Percentiles rank a stretch among this genome's conserved stretches.
These are phyloP conservation scores for Penicillium daleae DNA, from an alignment of 495 filamentous ascomycete species.

Conservation along the genomic window DNA sequence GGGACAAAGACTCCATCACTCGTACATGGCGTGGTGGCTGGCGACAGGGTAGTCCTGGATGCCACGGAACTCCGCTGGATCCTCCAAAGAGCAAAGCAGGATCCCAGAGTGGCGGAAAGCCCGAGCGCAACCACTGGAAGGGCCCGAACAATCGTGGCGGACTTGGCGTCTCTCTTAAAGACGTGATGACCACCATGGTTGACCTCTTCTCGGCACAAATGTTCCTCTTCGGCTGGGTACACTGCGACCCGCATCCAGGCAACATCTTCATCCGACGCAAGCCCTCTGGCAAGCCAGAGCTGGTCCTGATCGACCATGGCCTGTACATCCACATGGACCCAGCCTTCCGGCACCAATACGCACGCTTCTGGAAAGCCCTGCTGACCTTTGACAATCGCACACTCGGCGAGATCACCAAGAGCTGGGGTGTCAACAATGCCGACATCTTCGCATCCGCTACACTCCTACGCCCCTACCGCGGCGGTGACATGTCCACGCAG, in stretches of 20 bases:
- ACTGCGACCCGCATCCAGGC: constrained; percentile 95
- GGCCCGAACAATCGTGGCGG: constrained; percentile 72
- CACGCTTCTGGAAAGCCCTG: constrained; percentile 88
- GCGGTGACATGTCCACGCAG: constrained; percentile 70
- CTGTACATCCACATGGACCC: constrained; percentile 90
- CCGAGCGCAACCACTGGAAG: constrained; percentile 77
- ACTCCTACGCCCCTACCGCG: constrained; percentile 85
- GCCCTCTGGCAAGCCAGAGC: constrained; percentile 78
- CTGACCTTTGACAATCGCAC: constrained; percentile 91
- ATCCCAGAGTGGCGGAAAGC: constrained; percentile 59
- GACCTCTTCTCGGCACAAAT: constrained; percentile 95
- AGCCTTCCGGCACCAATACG: constrained; percentile 85
- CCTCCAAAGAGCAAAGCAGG: constrained; percentile 35
- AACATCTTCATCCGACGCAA: constrained; percentile 94
- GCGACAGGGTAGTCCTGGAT: constrained; percentile 75
- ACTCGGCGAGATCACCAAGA: constrained; percentile 65
- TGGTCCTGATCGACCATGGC: constrained; percentile 96
- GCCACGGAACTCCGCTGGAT: constrained; percentile 67
- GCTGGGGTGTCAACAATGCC: constrained; percentile 85
- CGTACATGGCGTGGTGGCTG: constrained; percentile 76
- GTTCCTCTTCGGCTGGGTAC: constrained; percentile 92
- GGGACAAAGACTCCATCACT: constrained; percentile 81
- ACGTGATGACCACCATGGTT: constrained; percentile 94
- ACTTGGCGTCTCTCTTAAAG: constrained; percentile 76
- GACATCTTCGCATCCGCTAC: constrained; percentile 93